Percentiles rank a stretch among this genome's conserved stretches.
Conservation (phyloP, 1,284 basidiomycete species). For the Takashimella koratensis region DNA sequence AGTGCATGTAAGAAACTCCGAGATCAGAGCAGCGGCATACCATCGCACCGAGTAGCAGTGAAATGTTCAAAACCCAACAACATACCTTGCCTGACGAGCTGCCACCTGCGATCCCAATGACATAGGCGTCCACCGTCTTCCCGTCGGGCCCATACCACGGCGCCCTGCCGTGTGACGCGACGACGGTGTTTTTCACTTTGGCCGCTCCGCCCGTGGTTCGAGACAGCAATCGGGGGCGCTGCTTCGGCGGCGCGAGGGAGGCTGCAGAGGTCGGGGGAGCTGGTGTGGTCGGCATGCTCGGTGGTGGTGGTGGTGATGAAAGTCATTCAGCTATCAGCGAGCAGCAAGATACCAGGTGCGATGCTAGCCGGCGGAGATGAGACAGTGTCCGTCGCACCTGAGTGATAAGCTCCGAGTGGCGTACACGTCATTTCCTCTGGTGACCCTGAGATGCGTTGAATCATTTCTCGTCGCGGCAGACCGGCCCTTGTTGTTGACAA, state of each 20-base stretch:
- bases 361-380: neutral
- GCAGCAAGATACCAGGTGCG: too few species aligned
- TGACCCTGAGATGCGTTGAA: neutral
- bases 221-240: neutral
- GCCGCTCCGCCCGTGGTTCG: neutral
- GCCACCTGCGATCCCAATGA: slow-evolving; percentile 90
- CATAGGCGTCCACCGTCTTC: slow-evolving; percentile 64
- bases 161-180: slow-evolving; percentile 68
- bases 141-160: slow-evolving; percentile 69
- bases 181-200: slow-evolving; percentile 65
- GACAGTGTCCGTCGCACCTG: neutral
- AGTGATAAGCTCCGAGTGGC: neutral
- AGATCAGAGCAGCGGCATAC: too few species aligned
- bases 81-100: slow-evolving; percentile 88
- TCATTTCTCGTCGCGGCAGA: too few species aligned
- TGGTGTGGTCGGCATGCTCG: neutral
- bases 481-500: neutral
- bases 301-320: neutral
- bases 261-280: neutral
- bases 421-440: neutral
- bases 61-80: too few species aligned
- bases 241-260: too few species aligned
- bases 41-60: too few species aligned
- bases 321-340: too few species aligned
- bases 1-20: too few species aligned